Base-by-base conservation (phyloP, 441 rosid genomes). In the Euphorbia celastroides region DNA sequence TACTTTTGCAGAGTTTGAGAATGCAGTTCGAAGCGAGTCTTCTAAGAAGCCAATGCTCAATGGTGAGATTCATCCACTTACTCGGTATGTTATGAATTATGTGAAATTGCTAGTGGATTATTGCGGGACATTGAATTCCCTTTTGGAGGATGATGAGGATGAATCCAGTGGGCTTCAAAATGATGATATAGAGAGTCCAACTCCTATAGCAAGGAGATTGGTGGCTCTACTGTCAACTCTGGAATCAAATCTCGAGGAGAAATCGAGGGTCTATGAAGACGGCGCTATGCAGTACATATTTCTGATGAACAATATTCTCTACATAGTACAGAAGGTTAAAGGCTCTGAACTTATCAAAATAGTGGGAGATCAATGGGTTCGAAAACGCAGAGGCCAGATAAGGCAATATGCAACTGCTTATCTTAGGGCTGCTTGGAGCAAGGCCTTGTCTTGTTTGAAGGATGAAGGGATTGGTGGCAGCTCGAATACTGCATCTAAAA, bases 51-150 rank as follows among this genome's bases (percentile, higher is more conserved):
- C 98, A 10, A 87, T 90, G 74, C 85, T 73, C 57, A 78, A 82
- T 17, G 97, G 98, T 32, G 99, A 92, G 81, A 93, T 94, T 74
- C 99, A 93, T 80, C 99, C 97, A 0, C 86, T 92, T 73, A 86
- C 97, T 1, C 92, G 98, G 0, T 94, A 92, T 64, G 94, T 94
- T 72, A 83, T 94, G 98, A 94, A 92, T 77, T 94, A 94, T 74
- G 75, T 94, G 74, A 90, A 86, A 72, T 58, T 94, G 77, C 82
- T 92, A 65, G 99, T 88, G 59, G 97, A 89, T 79, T 94, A 90
- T 52, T 85, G 91, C 0, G 79, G 57, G 6, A 83, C 98, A 27
- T 59, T 94, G 66, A 83, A 88, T 74, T 82, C 71, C 7, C 88
- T 94, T 66, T 64, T 89, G 67, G 87, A 80, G 65, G 70, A 74